Conservation (phyloP, 169 alveolate species). For the Plasmodium ovale region DNA sequence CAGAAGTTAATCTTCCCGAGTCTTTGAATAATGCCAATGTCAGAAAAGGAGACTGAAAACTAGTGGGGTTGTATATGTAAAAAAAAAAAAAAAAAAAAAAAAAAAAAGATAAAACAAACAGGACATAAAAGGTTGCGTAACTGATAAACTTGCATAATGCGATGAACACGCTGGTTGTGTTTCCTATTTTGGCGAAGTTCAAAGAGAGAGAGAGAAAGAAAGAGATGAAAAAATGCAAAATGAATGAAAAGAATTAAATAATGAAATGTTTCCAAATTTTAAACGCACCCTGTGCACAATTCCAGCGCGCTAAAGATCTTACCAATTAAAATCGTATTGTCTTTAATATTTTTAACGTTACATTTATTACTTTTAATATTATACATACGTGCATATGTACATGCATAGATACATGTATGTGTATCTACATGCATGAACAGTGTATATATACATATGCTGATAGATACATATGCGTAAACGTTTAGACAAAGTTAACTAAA, state of each 20-base stretch:
- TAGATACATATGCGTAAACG: not conserved
- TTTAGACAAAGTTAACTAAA: constrained; percentile 42
- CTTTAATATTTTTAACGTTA: constrained; percentile 37
- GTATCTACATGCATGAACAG: no score
- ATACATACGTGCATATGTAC: constrained; percentile 10
- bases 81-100: not conserved
- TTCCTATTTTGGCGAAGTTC: constrained; percentile 12
- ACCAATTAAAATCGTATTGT: constrained; percentile 16
- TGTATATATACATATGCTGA: constrained; percentile 11
- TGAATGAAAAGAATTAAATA: constrained; percentile 1
- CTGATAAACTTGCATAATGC: constrained; percentile 2
- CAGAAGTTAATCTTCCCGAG: constrained; percentile 75
- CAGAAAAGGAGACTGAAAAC: constrained; percentile 15
- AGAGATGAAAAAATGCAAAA: not conserved
- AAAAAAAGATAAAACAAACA: not conserved
- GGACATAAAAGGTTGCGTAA: no score
- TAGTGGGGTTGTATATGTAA: not conserved
- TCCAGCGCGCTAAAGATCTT: constrained; percentile 3
- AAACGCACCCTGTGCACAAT: constrained; percentile 4
- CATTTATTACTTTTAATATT: constrained; percentile 15
- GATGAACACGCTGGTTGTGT: not conserved
- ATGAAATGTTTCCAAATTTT: not conserved
- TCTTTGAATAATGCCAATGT: constrained; percentile 47
- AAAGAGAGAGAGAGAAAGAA: not conserved
- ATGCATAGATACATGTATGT: constrained; percentile 15